phyloP scores from a whole-genome alignment of 73 alveolate genomes.

The Paramecium pentaurelia region DNA sequence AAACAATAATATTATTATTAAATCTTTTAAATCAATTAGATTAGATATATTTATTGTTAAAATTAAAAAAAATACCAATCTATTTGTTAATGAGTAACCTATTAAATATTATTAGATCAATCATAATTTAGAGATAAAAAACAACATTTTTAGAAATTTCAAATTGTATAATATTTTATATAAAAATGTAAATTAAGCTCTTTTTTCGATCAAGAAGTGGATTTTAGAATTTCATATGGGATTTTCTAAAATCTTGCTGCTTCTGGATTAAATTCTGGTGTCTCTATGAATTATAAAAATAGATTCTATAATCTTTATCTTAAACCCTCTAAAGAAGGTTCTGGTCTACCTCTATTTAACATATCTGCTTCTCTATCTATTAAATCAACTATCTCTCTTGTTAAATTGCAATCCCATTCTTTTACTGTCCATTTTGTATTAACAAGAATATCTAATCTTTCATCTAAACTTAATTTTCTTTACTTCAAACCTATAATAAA shows the following conservation, averaged over 20 bases:
- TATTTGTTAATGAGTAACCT: too few relatives aligned
- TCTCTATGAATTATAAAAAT: slow-evolving; percentile 96
- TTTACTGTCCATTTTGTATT: slow-evolving; percentile 97
- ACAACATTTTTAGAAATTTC: background rate
- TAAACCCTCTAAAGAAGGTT: slow-evolving; percentile 95
- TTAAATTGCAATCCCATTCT: slow-evolving; percentile 97
- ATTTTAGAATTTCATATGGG: slow-evolving; percentile 86
- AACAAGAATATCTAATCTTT: slow-evolving; percentile 93
- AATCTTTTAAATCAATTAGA: too few relatives aligned
- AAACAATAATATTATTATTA: background rate
- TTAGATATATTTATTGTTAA: too few relatives aligned
- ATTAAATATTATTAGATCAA: too few relatives aligned
- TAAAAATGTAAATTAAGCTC: background rate
- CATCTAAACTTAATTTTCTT: slow-evolving; percentile 88
- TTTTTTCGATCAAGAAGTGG: slow-evolving; percentile 14
- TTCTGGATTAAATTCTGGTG: slow-evolving; percentile 99
- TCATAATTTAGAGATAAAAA: too few relatives aligned
- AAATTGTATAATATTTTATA: background rate
- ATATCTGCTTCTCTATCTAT: slow-evolving; percentile 99
- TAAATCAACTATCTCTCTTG: slow-evolving; percentile 97
- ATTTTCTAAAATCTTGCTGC: slow-evolving; percentile 98
- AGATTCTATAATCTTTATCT: slow-evolving; percentile 96
- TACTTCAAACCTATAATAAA: slow-evolving; percentile 59
- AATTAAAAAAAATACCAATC: too few relatives aligned
- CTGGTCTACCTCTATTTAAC: slow-evolving; percentile 99